Evolutionary conservation across 2,329 filamentous ascomycete species (phyloP).

Genomic region (Fusarium piperis): DNA sequence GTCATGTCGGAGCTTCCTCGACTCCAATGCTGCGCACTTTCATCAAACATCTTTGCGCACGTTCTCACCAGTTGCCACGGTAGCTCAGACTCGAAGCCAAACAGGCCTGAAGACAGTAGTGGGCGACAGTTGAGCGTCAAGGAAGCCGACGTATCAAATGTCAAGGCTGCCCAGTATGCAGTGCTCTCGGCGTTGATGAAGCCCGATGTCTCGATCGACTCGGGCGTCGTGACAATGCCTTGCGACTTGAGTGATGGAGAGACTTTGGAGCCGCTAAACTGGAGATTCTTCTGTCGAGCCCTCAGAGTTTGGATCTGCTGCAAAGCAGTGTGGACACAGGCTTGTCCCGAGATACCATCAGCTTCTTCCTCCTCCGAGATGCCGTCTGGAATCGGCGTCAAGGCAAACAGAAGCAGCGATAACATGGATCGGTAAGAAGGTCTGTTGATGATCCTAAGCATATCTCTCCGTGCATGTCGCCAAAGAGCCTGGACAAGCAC

Average conservation of each 20-base stretch:
- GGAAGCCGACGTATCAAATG: slow-evolving; percentile 54
- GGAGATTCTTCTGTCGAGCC: slow-evolving; percentile 50
- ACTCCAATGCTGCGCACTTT: slow-evolving; percentile 40
- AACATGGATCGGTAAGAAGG: slow-evolving; percentile 54
- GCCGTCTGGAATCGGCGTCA: slow-evolving; percentile 52
- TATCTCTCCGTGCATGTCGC: slow-evolving; percentile 49
- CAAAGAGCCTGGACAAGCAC: slow-evolving; percentile 42
- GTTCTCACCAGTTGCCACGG: slow-evolving; percentile 44
- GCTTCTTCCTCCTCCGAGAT: slow-evolving; percentile 53
- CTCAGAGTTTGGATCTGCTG: slow-evolving; percentile 53
- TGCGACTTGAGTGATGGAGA: slow-evolving; percentile 38
- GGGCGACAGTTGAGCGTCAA: slow-evolving; percentile 53
- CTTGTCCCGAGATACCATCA: slow-evolving; percentile 51
- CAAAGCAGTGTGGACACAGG: slow-evolving; percentile 53
- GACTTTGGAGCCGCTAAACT: slow-evolving; percentile 54
- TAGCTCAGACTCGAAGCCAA: slow-evolving; percentile 45
- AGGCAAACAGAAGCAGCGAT: slow-evolving; percentile 51
- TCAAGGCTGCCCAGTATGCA: slow-evolving; percentile 54
- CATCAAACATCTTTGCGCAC: slow-evolving; percentile 44
- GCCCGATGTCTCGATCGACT: slow-evolving; percentile 42
- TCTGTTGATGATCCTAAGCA: slow-evolving; percentile 53
- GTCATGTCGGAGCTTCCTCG: slow-evolving; percentile 41
- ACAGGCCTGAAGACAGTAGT: slow-evolving; percentile 51
- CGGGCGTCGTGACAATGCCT: slow-evolving; percentile 37
- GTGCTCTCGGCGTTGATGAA: slow-evolving; percentile 52